phyloP scores from a whole-genome alignment of 352 stramenopile genomes.

The Globisporangium lucens region DNA sequence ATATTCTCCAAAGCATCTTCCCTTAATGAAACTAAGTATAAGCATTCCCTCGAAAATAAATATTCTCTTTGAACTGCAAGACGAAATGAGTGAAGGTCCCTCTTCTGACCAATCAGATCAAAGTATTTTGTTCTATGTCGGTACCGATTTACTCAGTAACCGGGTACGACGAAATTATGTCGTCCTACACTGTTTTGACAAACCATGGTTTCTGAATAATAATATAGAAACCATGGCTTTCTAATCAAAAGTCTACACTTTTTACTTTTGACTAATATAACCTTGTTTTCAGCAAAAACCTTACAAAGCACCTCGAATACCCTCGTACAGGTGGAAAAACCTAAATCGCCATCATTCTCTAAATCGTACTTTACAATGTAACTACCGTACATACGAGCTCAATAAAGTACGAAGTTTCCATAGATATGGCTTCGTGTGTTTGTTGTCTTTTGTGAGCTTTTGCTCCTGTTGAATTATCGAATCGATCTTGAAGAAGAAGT shows the following conservation, averaged over 20 bases:
- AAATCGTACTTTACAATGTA: background rate
- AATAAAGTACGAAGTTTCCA: conserved; percentile 6
- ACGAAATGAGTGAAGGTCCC: background rate
- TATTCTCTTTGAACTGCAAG: too few species aligned
- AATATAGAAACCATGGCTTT: background rate
- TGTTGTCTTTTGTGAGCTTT: background rate
- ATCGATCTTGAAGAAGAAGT: conserved; percentile 6
- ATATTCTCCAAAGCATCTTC: too few species aligned
- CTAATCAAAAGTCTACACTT: background rate
- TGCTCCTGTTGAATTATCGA: background rate
- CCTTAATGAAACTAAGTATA: too few species aligned
- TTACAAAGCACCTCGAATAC: background rate
- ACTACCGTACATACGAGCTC: too few species aligned
- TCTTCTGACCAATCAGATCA: background rate
- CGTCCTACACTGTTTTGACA: background rate
- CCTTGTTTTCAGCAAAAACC: too few species aligned
- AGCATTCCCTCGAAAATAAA: background rate
- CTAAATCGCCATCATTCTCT: background rate
- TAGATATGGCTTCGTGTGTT: conserved; percentile 5
- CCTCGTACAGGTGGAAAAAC: background rate
- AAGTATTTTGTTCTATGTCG: background rate
- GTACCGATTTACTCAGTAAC: background rate
- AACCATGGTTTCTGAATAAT: background rate
- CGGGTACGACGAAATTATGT: background rate
- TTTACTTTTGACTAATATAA: background rate